phyloP scores from a whole-genome alignment of 2,329 filamentous ascomycete genomes.

The Neonectria magnoliae region DNA sequence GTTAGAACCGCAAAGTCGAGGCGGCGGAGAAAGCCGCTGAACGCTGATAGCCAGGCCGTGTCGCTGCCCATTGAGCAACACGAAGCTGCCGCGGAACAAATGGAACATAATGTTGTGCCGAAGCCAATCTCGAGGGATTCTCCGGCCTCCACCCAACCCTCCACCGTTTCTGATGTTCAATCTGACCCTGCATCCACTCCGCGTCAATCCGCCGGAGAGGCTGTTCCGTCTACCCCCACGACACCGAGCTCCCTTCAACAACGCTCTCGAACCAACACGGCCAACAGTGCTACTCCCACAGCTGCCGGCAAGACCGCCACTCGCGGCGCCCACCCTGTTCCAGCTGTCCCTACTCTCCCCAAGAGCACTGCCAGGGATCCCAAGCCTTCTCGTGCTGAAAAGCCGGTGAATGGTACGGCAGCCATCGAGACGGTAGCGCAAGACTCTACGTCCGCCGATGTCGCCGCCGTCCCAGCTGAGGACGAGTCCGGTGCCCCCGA shows the following conservation, averaged over 20 bases:
- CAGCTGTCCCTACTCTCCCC: conserved; percentile 59
- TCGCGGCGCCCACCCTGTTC: conserved; percentile 53
- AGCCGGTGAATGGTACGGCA: conserved; percentile 35
- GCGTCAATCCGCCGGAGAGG: conserved; percentile 46
- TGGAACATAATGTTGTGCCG: conserved; percentile 29
- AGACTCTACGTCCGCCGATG: conserved; percentile 18
- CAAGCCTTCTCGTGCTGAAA: conserved; percentile 41
- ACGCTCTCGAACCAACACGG: conserved; percentile 39
- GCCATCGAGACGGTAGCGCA: conserved; percentile 27
- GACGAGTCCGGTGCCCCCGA: conserved; percentile 29
- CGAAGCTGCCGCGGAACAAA: conserved; percentile 45
- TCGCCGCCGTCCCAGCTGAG: conserved; percentile 40
- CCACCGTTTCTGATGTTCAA: conserved; percentile 29
- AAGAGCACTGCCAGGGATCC: conserved; percentile 49
- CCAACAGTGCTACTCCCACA: conserved; percentile 34
- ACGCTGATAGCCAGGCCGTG: conserved; percentile 50
- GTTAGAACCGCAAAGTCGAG: conserved; percentile 48
- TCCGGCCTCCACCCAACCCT: conserved; percentile 26
- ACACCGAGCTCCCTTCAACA: conserved; percentile 45
- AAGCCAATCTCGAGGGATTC: conserved; percentile 30
- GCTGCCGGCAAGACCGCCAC: conserved; percentile 41
- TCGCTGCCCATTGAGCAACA: conserved; percentile 55
- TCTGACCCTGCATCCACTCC: conserved; percentile 31
- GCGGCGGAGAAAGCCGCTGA: conserved; percentile 55
- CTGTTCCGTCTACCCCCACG: conserved; percentile 48